Base-by-base conservation (phyloP, 2,329 filamentous ascomycete genomes). In the Cryphonectria naterciae region DNA sequence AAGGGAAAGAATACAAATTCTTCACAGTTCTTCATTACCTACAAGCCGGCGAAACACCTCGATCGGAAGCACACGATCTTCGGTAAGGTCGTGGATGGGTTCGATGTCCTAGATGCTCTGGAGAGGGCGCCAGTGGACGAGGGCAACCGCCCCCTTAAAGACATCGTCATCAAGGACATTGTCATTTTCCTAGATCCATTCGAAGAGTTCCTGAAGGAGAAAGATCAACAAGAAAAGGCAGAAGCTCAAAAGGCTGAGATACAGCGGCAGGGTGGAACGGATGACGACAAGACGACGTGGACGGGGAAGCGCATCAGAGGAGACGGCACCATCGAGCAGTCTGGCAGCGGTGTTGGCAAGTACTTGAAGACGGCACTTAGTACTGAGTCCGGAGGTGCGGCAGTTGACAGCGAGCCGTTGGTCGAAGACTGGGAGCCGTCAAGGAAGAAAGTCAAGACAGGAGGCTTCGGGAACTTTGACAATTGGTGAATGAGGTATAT, bases 1-100 rank as follows among this genome's bases (percentile, higher is more conserved):
- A 99, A 99, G 79, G 96, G 96, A 71, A 98, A 98, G 78, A 95
- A 98, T 78, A 98, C 95, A 32, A 99, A 99, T 81, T 96, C 93
- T 11, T 93, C 90, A 75, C 96, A 99, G 81, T 99, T 91, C 79
- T 99, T 98, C 85, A 92, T 99, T 78, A 93, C 92, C 0, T 99
- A 99, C 80, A 91, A 93, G 66, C 86, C 92, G 0, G 89, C 91
- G 0, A 91, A 92, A 74, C 96, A 99, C 82, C 87, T 99, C 0
- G 94, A 99, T 80, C 88, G 91, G 72, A 99, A 99, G 78, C 96
- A 99, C 81, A 98, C 96, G n/a, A 93, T 99, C 56, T 99, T 99
- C 77, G 96, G 92, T 2, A 89, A 90, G 52, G 89, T 98, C 0
- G 92, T 97, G 1, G 93, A 92, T 39, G 95, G 92, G 0, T 77